phyloP scores from a whole-genome alignment of 441 rosid species.

The Dalechampia spathulata region DNA sequence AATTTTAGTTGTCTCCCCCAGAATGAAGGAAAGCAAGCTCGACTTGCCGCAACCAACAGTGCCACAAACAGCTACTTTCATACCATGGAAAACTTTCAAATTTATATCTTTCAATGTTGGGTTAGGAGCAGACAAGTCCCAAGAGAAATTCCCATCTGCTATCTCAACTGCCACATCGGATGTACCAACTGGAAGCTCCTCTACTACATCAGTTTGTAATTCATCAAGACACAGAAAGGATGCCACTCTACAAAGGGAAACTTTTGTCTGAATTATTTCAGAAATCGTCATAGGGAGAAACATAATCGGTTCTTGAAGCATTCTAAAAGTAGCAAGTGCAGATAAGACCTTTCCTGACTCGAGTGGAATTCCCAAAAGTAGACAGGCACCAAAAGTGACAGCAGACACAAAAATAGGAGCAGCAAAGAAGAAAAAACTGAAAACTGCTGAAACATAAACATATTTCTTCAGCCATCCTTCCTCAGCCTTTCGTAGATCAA shows the following conservation, averaged over 20 bases:
- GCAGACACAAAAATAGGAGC: conserved; percentile 54
- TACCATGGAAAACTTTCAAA: conserved; percentile 36
- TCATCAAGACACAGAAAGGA: conserved; percentile 50
- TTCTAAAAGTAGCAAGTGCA: conserved; percentile 60
- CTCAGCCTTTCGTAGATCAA: conserved; percentile 35
- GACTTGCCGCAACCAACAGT: conserved; percentile 69
- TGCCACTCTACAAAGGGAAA: conserved; percentile 55
- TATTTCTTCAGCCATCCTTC: conserved; percentile 46
- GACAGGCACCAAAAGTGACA: conserved; percentile 45
- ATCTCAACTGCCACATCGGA: conserved; percentile 42
- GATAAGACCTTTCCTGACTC: conserved; percentile 62
- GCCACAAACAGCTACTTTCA: conserved; percentile 60
- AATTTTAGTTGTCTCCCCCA: conserved; percentile 50
- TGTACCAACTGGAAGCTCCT: conserved; percentile 33
- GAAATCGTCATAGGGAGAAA: conserved; percentile 50
- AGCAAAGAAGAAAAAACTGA: conserved; percentile 33
- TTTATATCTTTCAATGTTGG: conserved; percentile 39
- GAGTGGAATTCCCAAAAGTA: conserved; percentile 39
- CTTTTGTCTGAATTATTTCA: conserved; percentile 47
- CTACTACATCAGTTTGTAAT: conserved; percentile 35
- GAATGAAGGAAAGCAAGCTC: conserved; percentile 46
- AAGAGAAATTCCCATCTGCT: conserved; percentile 40
- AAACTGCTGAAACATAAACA: conserved; percentile 29
- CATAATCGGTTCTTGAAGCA: conserved; percentile 50
- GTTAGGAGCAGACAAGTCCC: conserved; percentile 41